phyloP scores from a whole-genome alignment of 495 filamentous ascomycete species.

The Penicillium silybi region DNA sequence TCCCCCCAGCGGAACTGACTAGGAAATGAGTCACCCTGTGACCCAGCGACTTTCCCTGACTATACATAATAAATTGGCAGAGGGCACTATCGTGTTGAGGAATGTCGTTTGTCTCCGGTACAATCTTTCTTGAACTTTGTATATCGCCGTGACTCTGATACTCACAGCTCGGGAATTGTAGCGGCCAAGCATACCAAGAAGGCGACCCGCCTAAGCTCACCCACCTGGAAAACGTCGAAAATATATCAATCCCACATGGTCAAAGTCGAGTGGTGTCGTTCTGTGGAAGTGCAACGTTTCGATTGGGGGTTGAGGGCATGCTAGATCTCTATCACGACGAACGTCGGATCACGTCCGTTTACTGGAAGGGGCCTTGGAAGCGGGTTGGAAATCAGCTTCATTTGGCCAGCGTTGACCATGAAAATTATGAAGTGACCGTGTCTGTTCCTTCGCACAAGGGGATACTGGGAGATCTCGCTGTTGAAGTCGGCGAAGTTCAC shows the following conservation, averaged over 20 bases:
- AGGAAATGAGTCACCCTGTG: background rate
- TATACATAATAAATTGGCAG: background rate
- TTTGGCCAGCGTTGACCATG: slow-evolving; percentile 1
- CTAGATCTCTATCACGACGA: slow-evolving; percentile 5
- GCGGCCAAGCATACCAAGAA: slow-evolving; percentile 7
- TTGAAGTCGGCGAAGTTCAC: slow-evolving; percentile 1
- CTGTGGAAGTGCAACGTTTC: slow-evolving; percentile 4
- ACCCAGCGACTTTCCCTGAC: slow-evolving; percentile 2
- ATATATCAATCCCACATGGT: slow-evolving; percentile 5
- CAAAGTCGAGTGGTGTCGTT: slow-evolving; percentile 4
- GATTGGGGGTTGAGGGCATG: slow-evolving; percentile 7
- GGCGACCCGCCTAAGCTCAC: background rate
- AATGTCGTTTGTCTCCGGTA: background rate
- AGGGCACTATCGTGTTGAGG: slow-evolving; percentile 1
- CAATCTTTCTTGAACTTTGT: background rate
- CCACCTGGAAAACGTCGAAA: slow-evolving; percentile 2
- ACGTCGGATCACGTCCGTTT: slow-evolving; percentile 4
- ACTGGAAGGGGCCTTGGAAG: slow-evolving; percentile 9
- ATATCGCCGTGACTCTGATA: background rate
- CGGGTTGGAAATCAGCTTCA: slow-evolving; percentile 5
- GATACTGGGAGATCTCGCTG: slow-evolving; percentile 6
- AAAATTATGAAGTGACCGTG: background rate
- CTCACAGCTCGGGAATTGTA: background rate
- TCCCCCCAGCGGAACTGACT: no score
- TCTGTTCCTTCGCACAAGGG: slow-evolving; percentile 5